Percentiles rank a stretch among this genome's conserved stretches.
Conservation (phyloP, 306 rosid genomes). For the Sphenostylis stenocarpa region DNA sequence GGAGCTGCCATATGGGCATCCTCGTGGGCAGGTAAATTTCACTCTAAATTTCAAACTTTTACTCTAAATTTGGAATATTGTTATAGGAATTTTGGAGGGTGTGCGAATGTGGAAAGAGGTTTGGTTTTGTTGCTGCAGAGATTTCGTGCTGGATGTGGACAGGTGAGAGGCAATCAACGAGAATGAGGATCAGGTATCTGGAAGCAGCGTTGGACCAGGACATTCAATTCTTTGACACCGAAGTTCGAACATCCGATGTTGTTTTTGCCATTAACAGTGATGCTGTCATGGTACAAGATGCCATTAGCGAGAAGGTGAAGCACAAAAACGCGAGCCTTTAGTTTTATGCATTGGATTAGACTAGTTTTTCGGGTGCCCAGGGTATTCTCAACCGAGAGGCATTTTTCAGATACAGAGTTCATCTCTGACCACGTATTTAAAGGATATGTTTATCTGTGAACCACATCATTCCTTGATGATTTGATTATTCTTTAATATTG, state of each 20-base stretch:
- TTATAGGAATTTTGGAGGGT: background rate
- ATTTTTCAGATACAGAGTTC: background rate
- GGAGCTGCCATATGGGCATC: slow-evolving; percentile 98
- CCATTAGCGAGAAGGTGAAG: slow-evolving; percentile 90
- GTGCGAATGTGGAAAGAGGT: slow-evolving; percentile 11
- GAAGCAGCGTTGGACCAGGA: slow-evolving; percentile 85
- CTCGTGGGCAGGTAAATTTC: slow-evolving; percentile 81
- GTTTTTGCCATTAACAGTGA: slow-evolving; percentile 85
- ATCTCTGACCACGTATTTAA: background rate
- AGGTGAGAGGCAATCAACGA: slow-evolving; percentile 83
- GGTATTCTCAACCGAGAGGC: background rate
- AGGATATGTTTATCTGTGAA: background rate
- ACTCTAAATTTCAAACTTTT: background rate
- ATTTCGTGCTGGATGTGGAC: slow-evolving; percentile 99
- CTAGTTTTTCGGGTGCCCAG: background rate
- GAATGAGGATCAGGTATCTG: slow-evolving; percentile 82
- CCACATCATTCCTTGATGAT: background rate
- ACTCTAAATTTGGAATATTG: background rate
- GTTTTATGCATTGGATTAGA: slow-evolving; percentile 1
- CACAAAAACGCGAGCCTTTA: slow-evolving; percentile 11
- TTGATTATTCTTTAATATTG: background rate
- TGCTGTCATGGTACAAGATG: slow-evolving; percentile 89
- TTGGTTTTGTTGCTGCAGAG: slow-evolving; percentile 48
- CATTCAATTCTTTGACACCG: slow-evolving; percentile 81
- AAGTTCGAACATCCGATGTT: slow-evolving; percentile 87